These are phyloP conservation scores for Platismatia glauca DNA, from an alignment of 495 filamentous ascomycete species.

Conservation along the genomic window DNA sequence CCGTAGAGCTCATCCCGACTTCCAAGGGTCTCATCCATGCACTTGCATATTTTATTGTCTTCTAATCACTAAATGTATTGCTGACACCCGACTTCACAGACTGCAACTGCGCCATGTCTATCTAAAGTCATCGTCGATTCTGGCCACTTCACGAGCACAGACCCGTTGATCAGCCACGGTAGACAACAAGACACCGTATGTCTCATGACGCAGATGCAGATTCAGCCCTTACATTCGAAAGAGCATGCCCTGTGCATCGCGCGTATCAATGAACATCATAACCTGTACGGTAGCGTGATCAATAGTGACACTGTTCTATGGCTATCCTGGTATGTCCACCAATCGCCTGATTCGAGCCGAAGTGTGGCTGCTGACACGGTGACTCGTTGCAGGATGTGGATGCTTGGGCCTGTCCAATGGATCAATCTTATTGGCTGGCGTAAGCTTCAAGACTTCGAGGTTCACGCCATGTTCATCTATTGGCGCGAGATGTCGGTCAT, in stretches of 20 bases:
- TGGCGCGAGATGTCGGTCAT: constrained; percentile 22
- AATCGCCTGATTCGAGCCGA: background rate
- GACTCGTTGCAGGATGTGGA: constrained; percentile 7
- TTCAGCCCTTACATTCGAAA: constrained; percentile 20
- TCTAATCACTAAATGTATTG: background rate
- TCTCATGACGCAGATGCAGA: constrained; percentile 23
- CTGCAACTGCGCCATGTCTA: constrained; percentile 20
- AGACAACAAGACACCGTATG: constrained; percentile 24
- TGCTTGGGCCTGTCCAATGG: constrained; percentile 18
- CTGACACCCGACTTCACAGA: constrained; percentile 14
- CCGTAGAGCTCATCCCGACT: background rate
- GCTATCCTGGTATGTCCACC: constrained; percentile 15
- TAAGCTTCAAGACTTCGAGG: constrained; percentile 23
- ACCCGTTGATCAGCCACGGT: constrained; percentile 20
- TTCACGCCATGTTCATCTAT: constrained; percentile 21
- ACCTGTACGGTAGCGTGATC: constrained; percentile 20
- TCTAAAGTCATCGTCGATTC: constrained; percentile 21
- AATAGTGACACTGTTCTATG: constrained; percentile 27
- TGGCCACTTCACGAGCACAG: constrained; percentile 22
- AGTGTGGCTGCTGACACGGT: background rate
- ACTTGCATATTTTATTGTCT: background rate
- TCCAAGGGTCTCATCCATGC: background rate
- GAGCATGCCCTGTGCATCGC: constrained; percentile 18
- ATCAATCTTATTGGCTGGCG: constrained; percentile 25
- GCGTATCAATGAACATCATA: constrained; percentile 27